A percentile compares a stretch with the other conserved stretches of the same genome.
Conservation (phyloP, 2,329 filamentous ascomycete genomes). For the Pseudogymnoascus sp. region DNA sequence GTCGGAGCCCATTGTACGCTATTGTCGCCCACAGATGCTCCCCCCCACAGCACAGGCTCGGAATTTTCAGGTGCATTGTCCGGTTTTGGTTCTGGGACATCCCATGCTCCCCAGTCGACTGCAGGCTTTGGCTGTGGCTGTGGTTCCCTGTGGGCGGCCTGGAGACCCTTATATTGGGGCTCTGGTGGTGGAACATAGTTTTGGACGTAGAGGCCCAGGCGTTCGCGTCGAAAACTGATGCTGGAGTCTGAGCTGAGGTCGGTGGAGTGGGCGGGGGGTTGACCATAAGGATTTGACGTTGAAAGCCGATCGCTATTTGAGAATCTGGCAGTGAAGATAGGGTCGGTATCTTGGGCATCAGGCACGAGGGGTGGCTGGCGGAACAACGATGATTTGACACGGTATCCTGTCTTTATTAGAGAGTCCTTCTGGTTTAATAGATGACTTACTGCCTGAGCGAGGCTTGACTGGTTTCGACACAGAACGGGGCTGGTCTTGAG, state of each 20-base stretch:
- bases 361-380: not conserved
- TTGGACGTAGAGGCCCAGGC: not conserved
- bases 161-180: not conserved
- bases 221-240: constrained; percentile 1
- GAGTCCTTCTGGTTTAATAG: not conserved
- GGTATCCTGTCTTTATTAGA: not conserved
- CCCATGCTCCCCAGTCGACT: not conserved
- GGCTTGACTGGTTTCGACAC: not conserved
- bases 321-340: not conserved
- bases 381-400: not conserved
- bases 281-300: not conserved
- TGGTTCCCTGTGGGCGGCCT: not conserved
- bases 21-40: not conserved
- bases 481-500: not conserved
- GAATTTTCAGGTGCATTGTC: not conserved
- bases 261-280: not conserved
- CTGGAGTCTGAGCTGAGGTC: not conserved
- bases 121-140: not conserved
- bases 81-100: not conserved
- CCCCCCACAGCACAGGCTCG: not conserved
- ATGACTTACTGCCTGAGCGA: not conserved
- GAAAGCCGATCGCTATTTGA: not conserved
- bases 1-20: not conserved
- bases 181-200: not conserved
- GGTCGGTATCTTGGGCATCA: not conserved